Percentiles rank a stretch among this genome's conserved stretches.
These are phyloP conservation scores for Asterochloris erici DNA, from an alignment of 139 green algal genomes.

Conservation along the genomic window DNA sequence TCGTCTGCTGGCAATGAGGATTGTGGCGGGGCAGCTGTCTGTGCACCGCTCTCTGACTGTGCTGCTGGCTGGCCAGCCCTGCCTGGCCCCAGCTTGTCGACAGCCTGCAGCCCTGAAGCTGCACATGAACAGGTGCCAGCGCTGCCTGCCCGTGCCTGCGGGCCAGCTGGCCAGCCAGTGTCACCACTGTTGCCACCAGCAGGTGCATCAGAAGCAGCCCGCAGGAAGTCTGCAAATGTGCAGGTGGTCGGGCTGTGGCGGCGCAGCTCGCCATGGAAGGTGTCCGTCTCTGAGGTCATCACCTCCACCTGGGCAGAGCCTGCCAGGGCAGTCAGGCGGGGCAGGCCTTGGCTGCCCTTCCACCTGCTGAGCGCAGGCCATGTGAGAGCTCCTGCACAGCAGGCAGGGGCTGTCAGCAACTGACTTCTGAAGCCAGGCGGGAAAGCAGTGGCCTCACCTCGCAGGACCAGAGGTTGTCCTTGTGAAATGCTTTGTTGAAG, in stretches of 20 bases:
- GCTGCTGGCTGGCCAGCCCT: no score
- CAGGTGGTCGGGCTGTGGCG: background rate
- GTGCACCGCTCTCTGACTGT: no score
- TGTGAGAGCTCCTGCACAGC: constrained; percentile 19
- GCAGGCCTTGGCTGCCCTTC: constrained; percentile 18
- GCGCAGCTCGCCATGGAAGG: constrained; percentile 44
- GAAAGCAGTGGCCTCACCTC: no score
- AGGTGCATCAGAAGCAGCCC: background rate
- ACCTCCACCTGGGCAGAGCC: constrained; percentile 30
- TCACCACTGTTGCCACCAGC: background rate
- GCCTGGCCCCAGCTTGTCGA: constrained; percentile 54
- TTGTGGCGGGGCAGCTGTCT: no score
- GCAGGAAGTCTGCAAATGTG: background rate
- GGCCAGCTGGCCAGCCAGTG: background rate
- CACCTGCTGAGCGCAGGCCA: constrained; percentile 33
- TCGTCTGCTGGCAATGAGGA: no score
- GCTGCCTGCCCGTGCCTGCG: background rate
- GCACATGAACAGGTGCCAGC: constrained; percentile 28
- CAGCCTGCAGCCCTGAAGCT: constrained; percentile 15
- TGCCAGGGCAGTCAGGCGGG: constrained; percentile 21
- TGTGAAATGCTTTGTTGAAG: no score
- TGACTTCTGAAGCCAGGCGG: no score
- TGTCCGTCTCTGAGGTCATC: constrained; percentile 18
- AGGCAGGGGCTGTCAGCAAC: no score
- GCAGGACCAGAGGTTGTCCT: no score